Conservation (phyloP, 1,139 yeast species). For the Hansenula sp. region DNA sequence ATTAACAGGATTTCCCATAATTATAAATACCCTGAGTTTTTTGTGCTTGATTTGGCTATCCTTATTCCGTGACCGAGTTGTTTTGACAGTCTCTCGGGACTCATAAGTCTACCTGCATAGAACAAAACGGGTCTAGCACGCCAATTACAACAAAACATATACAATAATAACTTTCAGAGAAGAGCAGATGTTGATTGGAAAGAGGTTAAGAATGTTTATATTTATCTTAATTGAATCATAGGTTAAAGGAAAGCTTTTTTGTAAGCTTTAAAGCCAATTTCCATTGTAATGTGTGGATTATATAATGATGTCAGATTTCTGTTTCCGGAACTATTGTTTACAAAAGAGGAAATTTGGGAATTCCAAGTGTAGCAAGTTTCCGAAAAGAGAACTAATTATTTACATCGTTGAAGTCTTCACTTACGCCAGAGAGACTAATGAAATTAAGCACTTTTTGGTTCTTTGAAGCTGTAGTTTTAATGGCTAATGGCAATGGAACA, state of each 20-base stretch:
- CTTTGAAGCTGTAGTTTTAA: no score
- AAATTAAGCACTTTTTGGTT: no score
- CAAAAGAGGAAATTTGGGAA: not conserved
- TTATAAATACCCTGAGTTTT: constrained; percentile 1
- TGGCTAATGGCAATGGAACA: no score
- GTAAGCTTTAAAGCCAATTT: no score
- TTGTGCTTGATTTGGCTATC: not conserved
- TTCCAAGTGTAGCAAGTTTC: constrained; percentile 2
- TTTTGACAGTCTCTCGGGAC: not conserved
- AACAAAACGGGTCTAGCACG: not conserved
- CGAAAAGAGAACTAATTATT: not conserved
- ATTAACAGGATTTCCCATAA: no score
- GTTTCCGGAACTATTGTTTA: not conserved
- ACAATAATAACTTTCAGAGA: no score
- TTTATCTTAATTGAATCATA: no score
- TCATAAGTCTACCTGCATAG: not conserved
- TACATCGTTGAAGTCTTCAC: constrained; percentile 1
- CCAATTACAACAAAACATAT: no score
- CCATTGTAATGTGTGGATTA: not conserved
- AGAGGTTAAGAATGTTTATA: no score
- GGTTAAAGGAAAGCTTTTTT: no score
- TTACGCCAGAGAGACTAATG: no score
- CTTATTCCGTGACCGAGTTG: not conserved
- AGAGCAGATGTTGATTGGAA: no score
- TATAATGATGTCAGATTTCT: not conserved